Percentiles rank a stretch among this genome's conserved stretches.
Conservation (phyloP, 139 green algal species). For the Tetraselmis chui region DNA sequence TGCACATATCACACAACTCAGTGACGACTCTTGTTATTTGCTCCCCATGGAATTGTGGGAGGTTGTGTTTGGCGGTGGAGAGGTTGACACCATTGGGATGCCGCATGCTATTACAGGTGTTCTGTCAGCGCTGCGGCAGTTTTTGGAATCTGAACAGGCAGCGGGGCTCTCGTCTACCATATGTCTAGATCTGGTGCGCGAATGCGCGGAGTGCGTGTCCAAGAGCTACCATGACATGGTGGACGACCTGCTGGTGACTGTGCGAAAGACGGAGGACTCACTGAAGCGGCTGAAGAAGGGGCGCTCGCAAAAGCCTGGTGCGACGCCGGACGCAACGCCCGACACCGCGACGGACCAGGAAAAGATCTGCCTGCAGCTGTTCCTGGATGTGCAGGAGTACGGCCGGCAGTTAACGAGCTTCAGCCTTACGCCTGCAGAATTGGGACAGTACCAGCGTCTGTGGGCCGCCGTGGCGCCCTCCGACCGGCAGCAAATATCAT, state of each 20-base stretch:
- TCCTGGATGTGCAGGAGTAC: slow-evolving; percentile 68
- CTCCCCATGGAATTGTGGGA: too few species aligned
- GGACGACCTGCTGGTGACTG: slow-evolving; percentile 69
- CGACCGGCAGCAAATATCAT: slow-evolving; percentile 1
- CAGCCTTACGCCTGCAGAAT: slow-evolving; percentile 14
- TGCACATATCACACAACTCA: too few species aligned
- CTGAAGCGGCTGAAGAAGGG: slow-evolving; percentile 79
- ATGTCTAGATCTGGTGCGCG: background rate
- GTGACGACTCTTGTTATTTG: too few species aligned
- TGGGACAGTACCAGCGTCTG: slow-evolving; percentile 28
- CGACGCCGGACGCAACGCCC: slow-evolving; percentile 11
- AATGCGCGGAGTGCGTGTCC: slow-evolving; percentile 25
- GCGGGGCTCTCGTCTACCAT: background rate
- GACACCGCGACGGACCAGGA: slow-evolving; percentile 70
- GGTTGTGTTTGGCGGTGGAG: too few species aligned
- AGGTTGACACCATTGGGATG: too few species aligned
- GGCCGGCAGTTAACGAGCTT: slow-evolving; percentile 39
- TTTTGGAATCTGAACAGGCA: background rate
- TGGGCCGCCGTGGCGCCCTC: slow-evolving; percentile 19
- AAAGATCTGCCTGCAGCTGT: slow-evolving; percentile 80
- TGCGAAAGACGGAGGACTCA: slow-evolving; percentile 81
- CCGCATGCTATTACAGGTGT: too few species aligned
- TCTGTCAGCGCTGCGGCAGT: background rate
- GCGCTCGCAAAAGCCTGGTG: slow-evolving; percentile 25
- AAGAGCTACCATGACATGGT: slow-evolving; percentile 43